A percentile compares a stretch with the other conserved stretches of the same genome.
These are phyloP conservation scores for Catharanthus roseus DNA, from an alignment of 257 asterid genomes.

Conservation along the genomic window DNA sequence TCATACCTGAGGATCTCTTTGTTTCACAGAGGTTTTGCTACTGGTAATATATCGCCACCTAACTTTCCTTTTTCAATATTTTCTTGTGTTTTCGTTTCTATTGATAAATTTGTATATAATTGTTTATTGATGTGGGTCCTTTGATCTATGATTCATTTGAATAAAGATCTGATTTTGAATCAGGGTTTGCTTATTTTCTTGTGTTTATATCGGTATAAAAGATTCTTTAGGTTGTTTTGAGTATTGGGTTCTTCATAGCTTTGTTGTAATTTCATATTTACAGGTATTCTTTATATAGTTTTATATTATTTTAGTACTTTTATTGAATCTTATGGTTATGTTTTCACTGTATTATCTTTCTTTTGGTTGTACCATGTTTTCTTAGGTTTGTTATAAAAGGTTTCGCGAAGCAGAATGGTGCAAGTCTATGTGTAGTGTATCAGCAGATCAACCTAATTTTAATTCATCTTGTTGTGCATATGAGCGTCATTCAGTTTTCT, in stretches of 20 bases:
- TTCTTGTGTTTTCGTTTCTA: neutral
- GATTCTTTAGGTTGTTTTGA: conserved; percentile 8
- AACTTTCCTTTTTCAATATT: neutral
- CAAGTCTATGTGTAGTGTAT: neutral
- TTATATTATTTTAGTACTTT: neutral
- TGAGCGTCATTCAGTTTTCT: no score
- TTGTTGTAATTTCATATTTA: neutral
- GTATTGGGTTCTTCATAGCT: neutral
- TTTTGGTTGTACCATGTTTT: neutral
- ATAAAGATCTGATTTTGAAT: conserved; percentile 41
- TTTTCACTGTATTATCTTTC: neutral
- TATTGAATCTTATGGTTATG: neutral
- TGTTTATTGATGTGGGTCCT: neutral
- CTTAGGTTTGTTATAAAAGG: neutral
- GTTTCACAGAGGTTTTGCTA: conserved; percentile 72
- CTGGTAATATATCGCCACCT: conserved; percentile 39
- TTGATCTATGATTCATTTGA: conserved; percentile 39
- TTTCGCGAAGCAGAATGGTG: conserved; percentile 2
- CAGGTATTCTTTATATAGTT: neutral
- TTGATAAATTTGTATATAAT: conserved; percentile 14
- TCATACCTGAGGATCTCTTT: conserved; percentile 71
- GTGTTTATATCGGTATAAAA: conserved; percentile 12
- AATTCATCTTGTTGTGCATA: neutral
- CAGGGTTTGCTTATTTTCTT: conserved; percentile 15
- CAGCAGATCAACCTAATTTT: neutral